phyloP scores from a whole-genome alignment of 2,329 filamentous ascomycete genomes.

The Curvularia eragrostidis region DNA sequence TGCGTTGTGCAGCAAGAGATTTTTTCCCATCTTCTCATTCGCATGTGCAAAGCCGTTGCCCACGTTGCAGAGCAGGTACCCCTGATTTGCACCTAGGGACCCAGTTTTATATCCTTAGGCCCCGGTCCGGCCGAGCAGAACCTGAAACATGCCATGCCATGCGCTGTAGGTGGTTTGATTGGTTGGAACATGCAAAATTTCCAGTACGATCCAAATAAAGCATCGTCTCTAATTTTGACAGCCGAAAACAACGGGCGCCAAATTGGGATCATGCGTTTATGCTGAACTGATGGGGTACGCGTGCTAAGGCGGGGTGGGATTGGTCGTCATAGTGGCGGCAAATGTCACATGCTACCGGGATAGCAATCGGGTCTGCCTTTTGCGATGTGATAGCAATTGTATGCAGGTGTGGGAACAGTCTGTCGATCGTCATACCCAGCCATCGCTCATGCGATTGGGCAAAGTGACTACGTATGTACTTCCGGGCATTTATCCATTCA shows the following conservation, averaged over 20 bases:
- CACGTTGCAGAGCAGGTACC: slow-evolving; percentile 1
- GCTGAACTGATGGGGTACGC: neutral
- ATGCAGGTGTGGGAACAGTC: neutral
- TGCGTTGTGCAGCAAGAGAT: neutral
- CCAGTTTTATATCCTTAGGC: slow-evolving; percentile 1
- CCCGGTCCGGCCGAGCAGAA: slow-evolving; percentile 1
- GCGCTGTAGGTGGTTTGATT: neutral
- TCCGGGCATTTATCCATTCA: neutral
- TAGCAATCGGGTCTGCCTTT: neutral
- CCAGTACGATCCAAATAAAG: neutral
- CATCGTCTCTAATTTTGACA: neutral
- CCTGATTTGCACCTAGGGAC: neutral
- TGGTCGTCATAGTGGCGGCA: neutral
- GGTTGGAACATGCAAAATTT: neutral
- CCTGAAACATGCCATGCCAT: slow-evolving; percentile 5
- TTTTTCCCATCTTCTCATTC: slow-evolving; percentile 3
- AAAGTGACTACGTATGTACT: neutral
- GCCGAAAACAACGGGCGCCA: neutral
- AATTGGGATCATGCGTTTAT: neutral
- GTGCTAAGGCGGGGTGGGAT: neutral
- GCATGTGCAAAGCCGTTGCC: neutral
- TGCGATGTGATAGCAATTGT: neutral
- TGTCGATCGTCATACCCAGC: neutral
- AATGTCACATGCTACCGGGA: neutral
- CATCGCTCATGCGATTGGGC: neutral